Evolutionary conservation across 2,329 filamentous ascomycete species (phyloP).

Genomic region (Fusarium phyllophilum): DNA sequence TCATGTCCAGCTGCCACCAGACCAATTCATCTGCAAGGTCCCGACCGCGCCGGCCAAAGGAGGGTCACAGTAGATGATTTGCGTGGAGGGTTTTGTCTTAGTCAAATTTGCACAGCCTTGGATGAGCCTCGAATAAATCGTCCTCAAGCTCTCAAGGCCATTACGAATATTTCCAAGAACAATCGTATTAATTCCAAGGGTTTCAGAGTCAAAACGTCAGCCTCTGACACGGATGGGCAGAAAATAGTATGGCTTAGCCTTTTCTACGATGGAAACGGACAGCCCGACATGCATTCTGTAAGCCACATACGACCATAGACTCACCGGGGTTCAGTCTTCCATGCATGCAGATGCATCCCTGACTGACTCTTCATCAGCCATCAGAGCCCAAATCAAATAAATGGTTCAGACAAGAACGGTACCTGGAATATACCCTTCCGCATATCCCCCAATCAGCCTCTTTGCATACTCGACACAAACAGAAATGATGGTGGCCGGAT

Average conservation of each 20-base stretch:
- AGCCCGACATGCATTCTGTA: conserved; percentile 33
- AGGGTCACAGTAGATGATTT: conserved; percentile 36
- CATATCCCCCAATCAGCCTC: conserved; percentile 32
- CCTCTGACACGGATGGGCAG: conserved; percentile 18
- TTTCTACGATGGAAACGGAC: conserved; percentile 27
- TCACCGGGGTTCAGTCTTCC: conserved; percentile 25
- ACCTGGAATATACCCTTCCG: conserved; percentile 27
- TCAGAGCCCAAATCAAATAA: conserved; percentile 7
- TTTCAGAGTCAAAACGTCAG: background rate
- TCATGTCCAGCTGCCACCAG: conserved; percentile 18
- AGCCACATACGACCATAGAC: conserved; percentile 31
- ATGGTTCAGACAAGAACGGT: conserved; percentile 30
- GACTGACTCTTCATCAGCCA: conserved; percentile 9
- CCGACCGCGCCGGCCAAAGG: conserved; percentile 30
- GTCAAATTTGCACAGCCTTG: conserved; percentile 11
- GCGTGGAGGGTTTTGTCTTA: conserved; percentile 8
- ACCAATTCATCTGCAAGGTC: conserved; percentile 41
- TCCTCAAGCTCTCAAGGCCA: background rate
- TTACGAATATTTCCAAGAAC: background rate
- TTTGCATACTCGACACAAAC: conserved; percentile 5
- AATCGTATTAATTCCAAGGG: background rate
- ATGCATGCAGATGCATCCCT: conserved; percentile 34
- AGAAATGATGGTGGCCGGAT: conserved; percentile 35
- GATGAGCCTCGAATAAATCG: conserved; percentile 14
- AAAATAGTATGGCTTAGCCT: conserved; percentile 26